phyloP scores from a whole-genome alignment of 2,329 filamentous ascomycete species.

The Colletotrichum graminicola region DNA sequence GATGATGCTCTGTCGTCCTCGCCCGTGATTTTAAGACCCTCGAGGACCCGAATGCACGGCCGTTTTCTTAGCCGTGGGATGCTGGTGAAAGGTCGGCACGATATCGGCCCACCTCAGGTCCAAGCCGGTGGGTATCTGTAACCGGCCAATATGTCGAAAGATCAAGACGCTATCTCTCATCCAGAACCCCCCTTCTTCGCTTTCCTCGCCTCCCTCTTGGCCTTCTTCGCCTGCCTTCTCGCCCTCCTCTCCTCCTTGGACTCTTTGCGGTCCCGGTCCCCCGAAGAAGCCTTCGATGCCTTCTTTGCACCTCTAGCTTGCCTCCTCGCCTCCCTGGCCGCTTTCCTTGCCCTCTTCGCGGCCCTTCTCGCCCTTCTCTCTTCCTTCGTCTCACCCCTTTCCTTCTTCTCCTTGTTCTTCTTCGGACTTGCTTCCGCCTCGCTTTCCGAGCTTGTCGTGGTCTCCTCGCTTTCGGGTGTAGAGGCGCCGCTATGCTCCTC shows the following conservation, averaged over 20 bases:
- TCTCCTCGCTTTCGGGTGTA: slow-evolving; percentile 44
- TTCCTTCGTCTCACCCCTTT: slow-evolving; percentile 46
- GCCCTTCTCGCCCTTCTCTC: slow-evolving; percentile 48
- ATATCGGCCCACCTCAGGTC: neutral
- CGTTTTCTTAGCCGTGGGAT: neutral
- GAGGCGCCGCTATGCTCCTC: slow-evolving; percentile 39
- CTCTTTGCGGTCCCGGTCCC: slow-evolving; percentile 51
- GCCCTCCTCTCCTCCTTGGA: slow-evolving; percentile 59
- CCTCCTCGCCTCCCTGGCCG: slow-evolving; percentile 43
- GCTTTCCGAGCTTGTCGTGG: slow-evolving; percentile 17
- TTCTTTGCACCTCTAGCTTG: slow-evolving; percentile 33
- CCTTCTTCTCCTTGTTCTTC: slow-evolving; percentile 62
- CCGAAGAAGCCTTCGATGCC: slow-evolving; percentile 48
- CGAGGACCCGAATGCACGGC: neutral
- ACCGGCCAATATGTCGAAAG: neutral
- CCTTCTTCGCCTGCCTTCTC: slow-evolving; percentile 50
- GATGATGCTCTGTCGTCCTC: neutral
- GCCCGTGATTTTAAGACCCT: neutral
- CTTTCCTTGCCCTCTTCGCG: slow-evolving; percentile 51
- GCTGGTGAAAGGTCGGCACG: neutral
- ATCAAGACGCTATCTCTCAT: slow-evolving; percentile 7
- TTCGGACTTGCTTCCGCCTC: slow-evolving; percentile 60
- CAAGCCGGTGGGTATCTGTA: slow-evolving; percentile 1
- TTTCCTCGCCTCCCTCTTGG: slow-evolving; percentile 46
- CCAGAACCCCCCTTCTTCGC: slow-evolving; percentile 24